These are phyloP conservation scores for Cyphellophora europaea DNA, from an alignment of 2,329 filamentous ascomycete species.

Conservation along the genomic window DNA sequence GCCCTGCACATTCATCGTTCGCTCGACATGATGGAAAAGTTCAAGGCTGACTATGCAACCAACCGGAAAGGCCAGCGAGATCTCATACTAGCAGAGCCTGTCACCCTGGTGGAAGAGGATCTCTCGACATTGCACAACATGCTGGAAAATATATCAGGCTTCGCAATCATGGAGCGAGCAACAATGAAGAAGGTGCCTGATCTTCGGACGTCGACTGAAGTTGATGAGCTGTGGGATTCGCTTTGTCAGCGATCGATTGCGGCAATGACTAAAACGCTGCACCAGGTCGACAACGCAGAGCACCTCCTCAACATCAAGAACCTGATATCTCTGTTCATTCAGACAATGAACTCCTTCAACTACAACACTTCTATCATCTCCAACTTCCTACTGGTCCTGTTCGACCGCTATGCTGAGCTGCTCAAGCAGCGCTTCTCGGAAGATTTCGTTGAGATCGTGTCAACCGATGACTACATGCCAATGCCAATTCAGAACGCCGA, in stretches of 20 bases:
- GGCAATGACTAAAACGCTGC: conserved; percentile 70
- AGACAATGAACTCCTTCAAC: conserved; percentile 96
- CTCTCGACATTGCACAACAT: conserved; percentile 79
- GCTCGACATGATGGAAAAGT: conserved; percentile 82
- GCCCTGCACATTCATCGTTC: conserved; percentile 95
- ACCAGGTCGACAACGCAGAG: conserved; percentile 77
- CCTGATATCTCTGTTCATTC: conserved; percentile 84
- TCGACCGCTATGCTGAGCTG: conserved; percentile 87
- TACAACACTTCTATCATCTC: conserved; percentile 79
- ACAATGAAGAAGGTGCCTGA: conserved; percentile 83
- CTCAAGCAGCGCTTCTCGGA: conserved; percentile 87
- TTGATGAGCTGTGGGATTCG: conserved; percentile 98
- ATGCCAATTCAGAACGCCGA: conserved; percentile 89
- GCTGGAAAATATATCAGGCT: conserved; percentile 87
- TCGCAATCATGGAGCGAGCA: conserved; percentile 90
- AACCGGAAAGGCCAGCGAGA: conserved; percentile 89
- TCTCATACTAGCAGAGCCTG: conserved; percentile 57
- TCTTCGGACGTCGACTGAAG: conserved; percentile 72
- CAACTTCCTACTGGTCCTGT: conserved; percentile 74
- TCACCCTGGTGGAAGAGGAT: conserved; percentile 74
- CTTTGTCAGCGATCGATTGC: conserved; percentile 85
- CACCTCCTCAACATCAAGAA: conserved; percentile 90
- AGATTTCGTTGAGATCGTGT: conserved; percentile 82
- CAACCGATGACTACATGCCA: conserved; percentile 99
- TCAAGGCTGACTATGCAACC: conserved; percentile 81